Evolutionary conservation across 805 yeast genomes (phyloP), one percentile per base, ranked within the genome.

Genomic region (Nakazawaea siamensis): DNA sequence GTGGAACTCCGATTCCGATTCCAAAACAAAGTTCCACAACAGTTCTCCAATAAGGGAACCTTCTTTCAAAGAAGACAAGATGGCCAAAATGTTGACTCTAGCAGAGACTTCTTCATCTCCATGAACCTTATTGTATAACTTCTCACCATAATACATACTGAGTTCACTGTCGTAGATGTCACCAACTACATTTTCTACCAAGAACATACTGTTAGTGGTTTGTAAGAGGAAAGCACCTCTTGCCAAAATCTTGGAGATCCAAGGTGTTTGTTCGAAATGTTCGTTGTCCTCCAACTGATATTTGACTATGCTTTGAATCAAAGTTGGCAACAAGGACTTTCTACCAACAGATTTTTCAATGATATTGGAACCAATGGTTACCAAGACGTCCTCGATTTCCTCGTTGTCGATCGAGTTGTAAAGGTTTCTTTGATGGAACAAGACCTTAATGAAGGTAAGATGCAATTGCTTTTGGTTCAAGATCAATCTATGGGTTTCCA

Each of bases 381-480:
- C 45, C 1, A 73, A 48, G 0, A 40, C 39, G 5, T 45, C 49
- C 9, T 56, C 49, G 14, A 63, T 43, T 1, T 37, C 42, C 11
- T 45, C 51, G 40, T 52, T 53, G 1, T 47, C 44, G 1, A 55
- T 45, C 0, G 80, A 63, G 8, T 45, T 44, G 5, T 38, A 47
- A 27, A 82, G 43, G 5, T 78, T 40, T 2, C 41, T 44, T 3
- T 61, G 53, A 42, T 69, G 58, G 34, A 72, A 65, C 6, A 76
- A 29, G 0, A 75, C 49, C n/a, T 68, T 57, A 17, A 86, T 73
- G 19, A 81, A 61, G 0, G 48, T 39, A 11, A 70, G 49, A 45
- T 87, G 95, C 31, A 84, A 60, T 11, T 64, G 65, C 34, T 75
- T 71, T 43, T 85, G 92, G 29, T 71, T 70, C 27, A 83, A 58